Base-by-base conservation (phyloP, 2,329 filamentous ascomycete genomes). In the Penicillium sp. region DNA sequence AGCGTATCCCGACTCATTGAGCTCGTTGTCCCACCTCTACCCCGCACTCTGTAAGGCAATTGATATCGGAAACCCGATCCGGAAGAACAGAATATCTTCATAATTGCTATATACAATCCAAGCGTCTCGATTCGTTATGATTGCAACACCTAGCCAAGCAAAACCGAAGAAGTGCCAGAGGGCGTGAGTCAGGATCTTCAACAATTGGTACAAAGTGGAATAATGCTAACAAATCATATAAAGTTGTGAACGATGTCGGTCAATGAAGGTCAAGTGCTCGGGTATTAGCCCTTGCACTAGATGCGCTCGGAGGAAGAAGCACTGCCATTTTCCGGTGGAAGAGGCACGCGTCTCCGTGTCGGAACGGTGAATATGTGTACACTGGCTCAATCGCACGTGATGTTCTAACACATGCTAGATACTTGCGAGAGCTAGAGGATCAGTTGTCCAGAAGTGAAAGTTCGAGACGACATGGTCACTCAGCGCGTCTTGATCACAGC, bases 231-330 rank as follows among this genome's bases (percentile, higher is more conserved):
- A 18, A 10, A 16, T n/a, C 16, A n/a, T 36, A 14, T 29, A 16
- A 43, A 66, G 65, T 27, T 67, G 65, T 52, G 53, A 57, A 52
- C 54, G 63, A 61, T 67, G 65, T 57, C 65, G 65, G 34, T 57
- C 59, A 3, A 67, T 67, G 64, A 67, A 67, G 53, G 65, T 67
- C 11, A 67, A 67, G 51, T 67, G 64, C 43, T 67, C 65, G 1
- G 64, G 65, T 13, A 59, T 63, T 1, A 52, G 61, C 13, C 65
- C 65, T 7, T 67, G 65, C 35, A 59, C 58, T 13, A 57, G 65
- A 57, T 67, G 65, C 46, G 41, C 57, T 9, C 61, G 63, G 26
- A 66, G 59, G 30, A 62, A 65, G 27, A 50, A 60, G 44, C 50
- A 43, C 7, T 67, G 65, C 29, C 54, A 60, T n/a, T 66, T 64